phyloP scores from a whole-genome alignment of 768 basidiomycete genomes.

The Hemileccinum rubropunctum region DNA sequence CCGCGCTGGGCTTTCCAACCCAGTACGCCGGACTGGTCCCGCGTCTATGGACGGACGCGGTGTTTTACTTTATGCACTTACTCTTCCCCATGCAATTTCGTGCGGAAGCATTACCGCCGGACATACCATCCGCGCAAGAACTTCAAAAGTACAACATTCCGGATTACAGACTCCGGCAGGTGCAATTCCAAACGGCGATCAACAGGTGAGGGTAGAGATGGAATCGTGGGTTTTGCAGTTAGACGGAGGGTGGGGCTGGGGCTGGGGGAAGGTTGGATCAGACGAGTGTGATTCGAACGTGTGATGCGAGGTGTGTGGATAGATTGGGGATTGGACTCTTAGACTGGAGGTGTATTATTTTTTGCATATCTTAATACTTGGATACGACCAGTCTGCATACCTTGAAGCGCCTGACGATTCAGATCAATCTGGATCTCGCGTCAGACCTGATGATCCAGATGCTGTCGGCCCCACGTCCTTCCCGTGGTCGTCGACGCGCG shows the following conservation, averaged over 20 bases:
- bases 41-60: slow-evolving; percentile 79
- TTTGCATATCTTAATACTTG: neutral
- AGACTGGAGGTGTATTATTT: neutral
- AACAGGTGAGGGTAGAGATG: slow-evolving; percentile 97
- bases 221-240: slow-evolving; percentile 96
- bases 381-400: too few species aligned
- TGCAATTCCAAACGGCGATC: slow-evolving; percentile 99
- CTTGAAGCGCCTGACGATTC: too few species aligned
- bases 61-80: slow-evolving; percentile 89
- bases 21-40: slow-evolving; percentile 91
- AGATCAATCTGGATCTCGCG: too few species aligned
- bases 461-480: too few species aligned
- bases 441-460: too few species aligned
- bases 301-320: slow-evolving; percentile 84
- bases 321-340: too few species aligned
- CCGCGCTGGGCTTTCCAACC: slow-evolving; percentile 81
- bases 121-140: slow-evolving; percentile 92
- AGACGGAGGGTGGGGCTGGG: slow-evolving; percentile 75
- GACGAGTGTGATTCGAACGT: slow-evolving; percentile 77
- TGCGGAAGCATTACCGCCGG: slow-evolving; percentile 96
- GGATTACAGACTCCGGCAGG: slow-evolving; percentile 94
- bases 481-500: too few species aligned
- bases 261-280: slow-evolving; percentile 72
- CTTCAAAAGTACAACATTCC: slow-evolving; percentile 99
- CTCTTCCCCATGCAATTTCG: slow-evolving; percentile 88